Percentiles rank a stretch among this genome's conserved stretches.
Conservation (phyloP, 2,329 filamentous ascomycete genomes). For the Calonectria henricotiae region DNA sequence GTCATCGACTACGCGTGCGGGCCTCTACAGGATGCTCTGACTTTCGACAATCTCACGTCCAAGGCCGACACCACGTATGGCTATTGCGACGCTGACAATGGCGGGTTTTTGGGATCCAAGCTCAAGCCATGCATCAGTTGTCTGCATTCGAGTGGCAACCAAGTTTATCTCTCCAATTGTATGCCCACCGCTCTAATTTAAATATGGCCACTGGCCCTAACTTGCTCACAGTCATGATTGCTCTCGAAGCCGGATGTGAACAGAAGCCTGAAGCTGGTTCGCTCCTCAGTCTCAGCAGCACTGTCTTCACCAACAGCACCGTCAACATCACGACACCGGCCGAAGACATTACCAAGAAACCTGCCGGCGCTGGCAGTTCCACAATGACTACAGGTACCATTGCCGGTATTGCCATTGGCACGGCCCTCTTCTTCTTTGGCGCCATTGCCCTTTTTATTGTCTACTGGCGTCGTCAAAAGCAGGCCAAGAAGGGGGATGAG, state of each 20-base stretch:
- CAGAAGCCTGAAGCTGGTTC: slow-evolving; percentile 61
- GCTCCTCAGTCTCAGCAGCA: slow-evolving; percentile 61
- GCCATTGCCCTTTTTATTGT: slow-evolving; percentile 64
- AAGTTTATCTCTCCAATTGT: slow-evolving; percentile 68
- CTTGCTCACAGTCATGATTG: slow-evolving; percentile 62
- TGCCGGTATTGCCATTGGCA: slow-evolving; percentile 69
- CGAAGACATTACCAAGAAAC: slow-evolving; percentile 49
- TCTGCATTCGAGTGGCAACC: slow-evolving; percentile 59
- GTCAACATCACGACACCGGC: slow-evolving; percentile 62
- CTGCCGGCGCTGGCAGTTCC: slow-evolving; percentile 50
- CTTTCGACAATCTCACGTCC: slow-evolving; percentile 53
- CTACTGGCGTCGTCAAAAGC: slow-evolving; percentile 65
- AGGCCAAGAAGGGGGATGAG: slow-evolving; percentile 31
- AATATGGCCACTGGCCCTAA: slow-evolving; percentile 25
- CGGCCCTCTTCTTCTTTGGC: slow-evolving; percentile 62
- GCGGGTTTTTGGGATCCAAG: slow-evolving; percentile 53
- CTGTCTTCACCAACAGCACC: slow-evolving; percentile 59
- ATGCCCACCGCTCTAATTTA: slow-evolving; percentile 43
- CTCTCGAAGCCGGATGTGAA: slow-evolving; percentile 66
- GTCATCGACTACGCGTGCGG: slow-evolving; percentile 61
- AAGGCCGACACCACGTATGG: slow-evolving; percentile 54
- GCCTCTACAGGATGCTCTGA: slow-evolving; percentile 60
- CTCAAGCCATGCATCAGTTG: slow-evolving; percentile 63
- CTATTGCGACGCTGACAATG: slow-evolving; percentile 63
- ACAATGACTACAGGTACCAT: slow-evolving; percentile 67